A percentile compares a stretch with the other conserved stretches of the same genome.
phyloP scores from a whole-genome alignment of 2,329 filamentous ascomycete species.

The Aspergillus texensis region DNA sequence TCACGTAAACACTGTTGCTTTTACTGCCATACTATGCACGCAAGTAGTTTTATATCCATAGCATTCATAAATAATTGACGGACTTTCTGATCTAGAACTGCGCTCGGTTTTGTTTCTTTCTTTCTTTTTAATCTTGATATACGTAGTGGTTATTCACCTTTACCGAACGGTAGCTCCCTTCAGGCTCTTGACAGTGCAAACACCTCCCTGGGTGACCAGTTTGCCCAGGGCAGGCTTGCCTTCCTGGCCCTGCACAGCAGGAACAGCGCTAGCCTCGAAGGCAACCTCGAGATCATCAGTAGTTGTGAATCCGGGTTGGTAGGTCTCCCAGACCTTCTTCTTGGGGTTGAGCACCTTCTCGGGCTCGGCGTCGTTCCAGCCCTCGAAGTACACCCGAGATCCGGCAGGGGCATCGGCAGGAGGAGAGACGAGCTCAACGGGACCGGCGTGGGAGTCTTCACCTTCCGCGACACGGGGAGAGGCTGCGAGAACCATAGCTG shows the following conservation, averaged over 20 bases:
- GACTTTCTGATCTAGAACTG: background rate
- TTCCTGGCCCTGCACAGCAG: conserved; percentile 70
- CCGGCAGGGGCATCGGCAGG: conserved; percentile 79
- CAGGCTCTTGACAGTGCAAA: conserved; percentile 81
- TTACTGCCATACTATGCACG: conserved; percentile 3
- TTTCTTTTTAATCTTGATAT: conserved; percentile 16
- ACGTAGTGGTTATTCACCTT: conserved; percentile 12
- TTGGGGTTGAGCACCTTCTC: conserved; percentile 96
- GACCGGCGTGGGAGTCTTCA: conserved; percentile 81
- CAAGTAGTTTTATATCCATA: conserved; percentile 8
- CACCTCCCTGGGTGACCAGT: conserved; percentile 76
- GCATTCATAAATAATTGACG: background rate
- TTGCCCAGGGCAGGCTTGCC: conserved; percentile 58
- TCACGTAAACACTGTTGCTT: conserved; percentile 13
- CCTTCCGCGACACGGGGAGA: conserved; percentile 82
- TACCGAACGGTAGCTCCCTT: conserved; percentile 83
- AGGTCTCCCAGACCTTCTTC: conserved; percentile 98
- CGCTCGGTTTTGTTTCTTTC: conserved; percentile 9
- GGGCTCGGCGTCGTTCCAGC: conserved; percentile 82
- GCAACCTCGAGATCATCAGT: conserved; percentile 78
- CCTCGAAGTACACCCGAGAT: conserved; percentile 89
- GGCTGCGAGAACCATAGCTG: conserved; percentile 92
- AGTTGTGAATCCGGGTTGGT: conserved; percentile 95
- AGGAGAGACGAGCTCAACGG: conserved; percentile 88
- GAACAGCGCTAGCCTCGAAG: conserved; percentile 79